Evolutionary conservation across 768 basidiomycete species (phyloP).

Genomic region (Tylopilus subfusipes): DNA sequence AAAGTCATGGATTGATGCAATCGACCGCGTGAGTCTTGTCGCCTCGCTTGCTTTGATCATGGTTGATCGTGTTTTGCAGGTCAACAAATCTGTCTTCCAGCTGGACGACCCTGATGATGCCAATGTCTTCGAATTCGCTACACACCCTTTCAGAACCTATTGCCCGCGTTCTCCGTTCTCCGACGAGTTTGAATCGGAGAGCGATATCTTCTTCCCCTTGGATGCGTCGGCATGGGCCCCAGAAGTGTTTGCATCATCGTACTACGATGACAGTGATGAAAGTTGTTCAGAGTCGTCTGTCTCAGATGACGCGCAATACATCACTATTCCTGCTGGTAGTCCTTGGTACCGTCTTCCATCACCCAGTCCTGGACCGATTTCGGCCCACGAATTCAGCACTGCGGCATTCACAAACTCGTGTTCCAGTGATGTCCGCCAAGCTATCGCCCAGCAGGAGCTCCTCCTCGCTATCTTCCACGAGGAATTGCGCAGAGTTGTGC

Average conservation of each 20-base stretch:
- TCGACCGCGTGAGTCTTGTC: constrained; percentile 20
- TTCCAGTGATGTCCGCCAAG: constrained; percentile 32
- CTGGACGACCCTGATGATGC: not conserved
- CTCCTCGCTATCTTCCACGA: constrained; percentile 32
- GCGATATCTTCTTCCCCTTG: constrained; percentile 15
- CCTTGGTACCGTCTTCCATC: constrained; percentile 37
- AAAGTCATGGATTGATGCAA: constrained; percentile 27
- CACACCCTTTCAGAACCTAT: constrained; percentile 17
- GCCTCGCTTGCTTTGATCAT: not conserved
- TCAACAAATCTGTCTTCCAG: constrained; percentile 7
- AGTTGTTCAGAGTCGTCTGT: constrained; percentile 15
- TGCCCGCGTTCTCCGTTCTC: constrained; percentile 19
- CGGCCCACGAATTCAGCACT: constrained; percentile 18
- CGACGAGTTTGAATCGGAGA: constrained; percentile 22
- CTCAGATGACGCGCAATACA: constrained; percentile 35
- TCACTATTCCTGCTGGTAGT: constrained; percentile 38
- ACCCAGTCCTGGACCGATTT: constrained; percentile 24
- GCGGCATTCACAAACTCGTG: constrained; percentile 25
- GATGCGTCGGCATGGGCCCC: constrained; percentile 21
- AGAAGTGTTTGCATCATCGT: constrained; percentile 10
- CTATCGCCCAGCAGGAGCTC: constrained; percentile 31
- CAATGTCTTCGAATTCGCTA: constrained; percentile 13
- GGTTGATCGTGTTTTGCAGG: constrained; percentile 11
- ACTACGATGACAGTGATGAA: constrained; percentile 21
- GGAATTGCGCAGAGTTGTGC: constrained; percentile 26